Conservation (phyloP, 2,329 filamentous ascomycete species). For the Claviceps cyperi region DNA sequence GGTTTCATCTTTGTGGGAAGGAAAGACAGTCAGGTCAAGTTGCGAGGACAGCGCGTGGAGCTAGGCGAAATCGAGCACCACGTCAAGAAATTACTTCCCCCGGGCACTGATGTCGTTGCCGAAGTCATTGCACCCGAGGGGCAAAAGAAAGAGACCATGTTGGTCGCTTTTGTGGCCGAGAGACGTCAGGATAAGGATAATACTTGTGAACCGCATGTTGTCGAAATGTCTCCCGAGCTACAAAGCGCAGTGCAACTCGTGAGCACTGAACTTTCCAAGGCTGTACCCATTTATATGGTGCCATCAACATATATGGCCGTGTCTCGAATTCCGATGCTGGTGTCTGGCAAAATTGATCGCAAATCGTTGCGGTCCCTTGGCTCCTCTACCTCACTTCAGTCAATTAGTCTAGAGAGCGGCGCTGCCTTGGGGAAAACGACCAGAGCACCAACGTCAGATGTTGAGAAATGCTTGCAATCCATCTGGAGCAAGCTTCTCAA, state of each 20-base stretch:
- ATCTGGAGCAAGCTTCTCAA: slow-evolving; percentile 1
- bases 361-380: not conserved
- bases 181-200: not conserved
- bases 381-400: not conserved
- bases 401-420: not conserved
- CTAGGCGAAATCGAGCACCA: slow-evolving; percentile 16
- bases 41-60: slow-evolving; percentile 39
- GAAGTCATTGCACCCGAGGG: not conserved
- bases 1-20: slow-evolving; percentile 30
- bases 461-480: not conserved
- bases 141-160: not conserved
- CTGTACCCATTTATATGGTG: slow-evolving; percentile 1
- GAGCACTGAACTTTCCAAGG: not conserved
- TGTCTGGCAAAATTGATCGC: not conserved
- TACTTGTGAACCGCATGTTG: not conserved
- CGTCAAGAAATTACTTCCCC: not conserved
- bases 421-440: not conserved
- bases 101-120: not conserved
- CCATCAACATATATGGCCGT: not conserved
- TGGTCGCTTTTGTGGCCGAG: slow-evolving; percentile 1
- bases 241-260: not conserved
- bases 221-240: not conserved
- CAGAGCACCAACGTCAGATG: not conserved
- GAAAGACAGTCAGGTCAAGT: slow-evolving; percentile 40
- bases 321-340: slow-evolving; percentile 1